Evolutionary conservation across 108 stramenopile species (phyloP), one percentile per base, ranked within the genome.

Genomic region (Skeletonema costatum): DNA sequence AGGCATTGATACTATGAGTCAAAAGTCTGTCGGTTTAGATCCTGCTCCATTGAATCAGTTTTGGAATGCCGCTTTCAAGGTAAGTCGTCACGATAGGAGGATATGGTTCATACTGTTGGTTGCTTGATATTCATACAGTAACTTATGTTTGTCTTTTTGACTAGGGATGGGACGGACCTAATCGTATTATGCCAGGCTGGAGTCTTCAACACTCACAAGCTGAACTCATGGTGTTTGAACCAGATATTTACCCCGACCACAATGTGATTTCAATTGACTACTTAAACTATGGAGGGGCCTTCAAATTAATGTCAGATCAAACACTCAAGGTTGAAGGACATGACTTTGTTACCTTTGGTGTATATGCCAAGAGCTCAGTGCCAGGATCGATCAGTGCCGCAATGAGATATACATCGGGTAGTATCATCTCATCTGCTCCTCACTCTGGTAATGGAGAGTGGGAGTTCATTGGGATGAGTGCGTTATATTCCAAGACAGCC

Each of bases 391-490:
- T 77, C 19, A n/a, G 14, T 48, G 76, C 69, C 11, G 76, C 62
- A 6, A 77, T 77, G 76, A 66, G 70, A 53, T 71, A 66, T 19
- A 17, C 12, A 32, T 30, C 38, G 16, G 76, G 76, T 5, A 71
- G 69, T 32, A 77, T 71, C 17, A 77, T 77, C 3, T 70, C 70
- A 31, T 63, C 60, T 7, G 51, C 61, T 19, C 8, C 69, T 19
- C 69, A 77, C 32, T 67, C 69, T 62, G 76, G 76, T 36, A 38
- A 59, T 33, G 70, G 70, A 6, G 66, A 38, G 63, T 77, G 76
- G 76, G 76, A 77, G 51, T 77, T 70, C 25, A 71, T 77, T 32
- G 64, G 66, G 17, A 77, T 77, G 76, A 25, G 30, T 9, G 21
- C 69, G 10, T 39, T 77, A 12, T 77, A 77, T 64, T 69, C 70